Base-by-base conservation (phyloP, 805 yeast genomes). In the Kurtzmaniella fragi region DNA sequence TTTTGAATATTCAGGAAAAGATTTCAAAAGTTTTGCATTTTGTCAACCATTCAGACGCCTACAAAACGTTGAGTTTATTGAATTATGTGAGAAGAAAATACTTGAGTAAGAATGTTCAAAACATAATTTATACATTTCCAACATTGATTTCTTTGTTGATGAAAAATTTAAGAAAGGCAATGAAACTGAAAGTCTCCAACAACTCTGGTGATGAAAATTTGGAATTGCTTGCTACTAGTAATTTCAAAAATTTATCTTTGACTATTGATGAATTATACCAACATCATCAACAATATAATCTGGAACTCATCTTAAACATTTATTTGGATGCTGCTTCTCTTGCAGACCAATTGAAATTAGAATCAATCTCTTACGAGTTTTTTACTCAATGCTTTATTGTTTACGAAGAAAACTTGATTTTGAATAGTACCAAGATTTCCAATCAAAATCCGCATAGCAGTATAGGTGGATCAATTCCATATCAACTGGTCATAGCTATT, bases 311-410 rank as follows among this genome's bases (percentile, higher is more conserved):
- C 49, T 46, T 84, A 42, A 66, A 75, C 51, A 53, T 81, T 31
- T 76, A 84, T 54, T 64, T 87, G 39, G 70, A 78, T 37, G 73
- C 82, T 29, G 96, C 95, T 0, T 64, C 77, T 12, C 60, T 86
- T 2, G 91, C 97, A 0, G 96, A 93, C 56, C 91, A 85, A 57
- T 67, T 83, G 20, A 66, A 72, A 13, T 66, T 80, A 29, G 82
- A 80, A 42, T 88, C 84, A 43, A 79, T 88, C 25, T 70, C 91
- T 12, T 86, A 86, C 61, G 99, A 93, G 62, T 80, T 88, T 53
- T 87, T 83, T 59, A 90, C 86, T 28, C 95, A 89, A 57, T 83
- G 95, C 3, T 86, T 90, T 56, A 75, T 90, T 1, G 74, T 88
- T 0, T 90, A 87, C 56, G 98, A 91, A 58, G 82, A 78, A 42